phyloP scores from a whole-genome alignment of 2,329 filamentous ascomycete genomes.

The Colletotrichum destructivum region DNA sequence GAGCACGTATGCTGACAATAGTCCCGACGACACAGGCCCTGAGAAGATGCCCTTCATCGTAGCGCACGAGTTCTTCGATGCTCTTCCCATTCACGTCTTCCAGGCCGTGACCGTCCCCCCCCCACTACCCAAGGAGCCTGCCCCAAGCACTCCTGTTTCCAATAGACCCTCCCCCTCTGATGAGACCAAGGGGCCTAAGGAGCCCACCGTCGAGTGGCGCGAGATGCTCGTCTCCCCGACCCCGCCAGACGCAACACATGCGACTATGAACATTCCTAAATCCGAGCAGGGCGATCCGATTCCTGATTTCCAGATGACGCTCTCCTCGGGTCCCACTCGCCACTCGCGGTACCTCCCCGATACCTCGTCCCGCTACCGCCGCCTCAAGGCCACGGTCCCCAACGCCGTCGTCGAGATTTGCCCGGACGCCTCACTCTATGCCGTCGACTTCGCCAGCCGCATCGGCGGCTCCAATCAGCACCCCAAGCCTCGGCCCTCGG shows the following conservation, averaged over 20 bases:
- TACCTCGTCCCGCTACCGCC: conserved; percentile 83
- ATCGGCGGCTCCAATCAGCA: conserved; percentile 79
- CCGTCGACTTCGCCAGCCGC: conserved; percentile 83
- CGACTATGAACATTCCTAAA: conserved; percentile 68
- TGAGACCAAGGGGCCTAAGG: conserved; percentile 55
- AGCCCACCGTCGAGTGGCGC: conserved; percentile 76
- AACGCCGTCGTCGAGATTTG: conserved; percentile 89
- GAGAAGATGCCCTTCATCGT: conserved; percentile 91
- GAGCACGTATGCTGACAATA: conserved; percentile 11
- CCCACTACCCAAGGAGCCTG: conserved; percentile 42
- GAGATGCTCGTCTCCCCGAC: conserved; percentile 84
- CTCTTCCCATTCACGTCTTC: conserved; percentile 95
- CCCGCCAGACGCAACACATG: conserved; percentile 68
- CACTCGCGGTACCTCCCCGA: conserved; percentile 90
- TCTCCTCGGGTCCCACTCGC: conserved; percentile 82
- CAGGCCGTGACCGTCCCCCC: conserved; percentile 73
- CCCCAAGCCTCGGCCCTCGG: conserved; percentile 76
- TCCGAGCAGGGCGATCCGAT: conserved; percentile 66
- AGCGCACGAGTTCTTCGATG: conserved; percentile 98
- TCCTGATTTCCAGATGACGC: conserved; percentile 90
- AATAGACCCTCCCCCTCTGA: conserved; percentile 55
- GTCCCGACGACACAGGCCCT: conserved; percentile 60
- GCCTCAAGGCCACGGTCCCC: conserved; percentile 73
- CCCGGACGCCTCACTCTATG: conserved; percentile 87
- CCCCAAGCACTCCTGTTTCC: conserved; percentile 50